These are phyloP conservation scores for Botryotinia calthae DNA, from an alignment of 2,329 filamentous ascomycete genomes.

Conservation along the genomic window DNA sequence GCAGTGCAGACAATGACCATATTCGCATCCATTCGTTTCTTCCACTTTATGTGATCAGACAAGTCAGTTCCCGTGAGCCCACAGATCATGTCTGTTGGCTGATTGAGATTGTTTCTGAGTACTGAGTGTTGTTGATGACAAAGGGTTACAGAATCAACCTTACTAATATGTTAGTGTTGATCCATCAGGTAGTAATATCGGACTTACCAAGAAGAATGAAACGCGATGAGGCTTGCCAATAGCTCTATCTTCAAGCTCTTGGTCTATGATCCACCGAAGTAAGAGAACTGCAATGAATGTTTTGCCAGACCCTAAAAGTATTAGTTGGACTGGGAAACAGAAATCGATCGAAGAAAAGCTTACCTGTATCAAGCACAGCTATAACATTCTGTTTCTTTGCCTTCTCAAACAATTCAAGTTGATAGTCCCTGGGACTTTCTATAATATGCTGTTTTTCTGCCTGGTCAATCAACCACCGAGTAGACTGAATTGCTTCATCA, in stretches of 20 bases:
- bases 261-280: conserved; percentile 70
- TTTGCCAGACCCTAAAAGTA: conserved; percentile 67
- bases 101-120: conserved; percentile 75
- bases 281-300: conserved; percentile 92
- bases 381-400: conserved; percentile 86
- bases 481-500: conserved; percentile 34
- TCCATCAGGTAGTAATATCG: too few relatives aligned
- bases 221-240: conserved; percentile 58
- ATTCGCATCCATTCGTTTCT: conserved; percentile 56
- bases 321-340: not conserved
- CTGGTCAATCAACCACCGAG: conserved; percentile 37
- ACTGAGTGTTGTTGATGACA: conserved; percentile 88
- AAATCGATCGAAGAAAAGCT: conserved; percentile 40
- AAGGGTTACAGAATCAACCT: conserved; percentile 77
- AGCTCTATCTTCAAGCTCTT: conserved; percentile 70
- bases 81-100: conserved; percentile 70
- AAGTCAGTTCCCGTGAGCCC: conserved; percentile 64
- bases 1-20: conserved; percentile 93
- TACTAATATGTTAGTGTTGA: not conserved
- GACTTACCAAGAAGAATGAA: conserved; percentile 74
- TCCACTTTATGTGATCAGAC: conserved; percentile 60
- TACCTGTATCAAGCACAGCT: conserved; percentile 83
- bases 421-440: conserved; percentile 80
- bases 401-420: conserved; percentile 84
- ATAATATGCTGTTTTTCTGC: conserved; percentile 55